phyloP scores from a whole-genome alignment of 306 rosid species.

The barrel medic (Medicago truncatula) region DNA sequence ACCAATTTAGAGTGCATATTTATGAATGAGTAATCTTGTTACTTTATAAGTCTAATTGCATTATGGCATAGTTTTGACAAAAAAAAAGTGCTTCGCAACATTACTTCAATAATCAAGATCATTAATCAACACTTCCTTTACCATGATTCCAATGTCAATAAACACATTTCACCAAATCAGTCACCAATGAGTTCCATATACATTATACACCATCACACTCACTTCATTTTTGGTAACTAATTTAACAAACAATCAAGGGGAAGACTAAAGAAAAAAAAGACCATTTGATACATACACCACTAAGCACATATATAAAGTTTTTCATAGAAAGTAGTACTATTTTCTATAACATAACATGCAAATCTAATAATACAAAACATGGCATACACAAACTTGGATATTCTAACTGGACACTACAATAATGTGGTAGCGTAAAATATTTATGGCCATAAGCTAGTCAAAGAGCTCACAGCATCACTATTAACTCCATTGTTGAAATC shows the following conservation, averaged over 20 bases:
- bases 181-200: not conserved
- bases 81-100: not conserved
- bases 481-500: constrained; percentile 55
- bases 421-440: not conserved
- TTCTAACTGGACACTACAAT: not conserved
- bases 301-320: constrained; percentile 1
- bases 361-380: constrained; percentile 29
- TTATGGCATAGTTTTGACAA: not conserved
- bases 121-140: not conserved
- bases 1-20: not conserved
- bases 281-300: constrained; percentile 26
- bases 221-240: not conserved
- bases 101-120: not conserved
- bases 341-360: constrained; percentile 8
- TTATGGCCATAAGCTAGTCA: constrained; percentile 49
- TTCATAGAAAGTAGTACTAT: not conserved
- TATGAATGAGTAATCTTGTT: not conserved
- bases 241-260: not conserved
- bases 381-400: not conserved
- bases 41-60: not conserved
- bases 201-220: not conserved
- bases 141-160: not conserved
- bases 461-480: constrained; percentile 58
- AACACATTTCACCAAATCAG: not conserved
- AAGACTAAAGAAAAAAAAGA: not conserved